phyloP scores from a whole-genome alignment of 1,284 basidiomycete species.

The Porogramme epimiltina region DNA sequence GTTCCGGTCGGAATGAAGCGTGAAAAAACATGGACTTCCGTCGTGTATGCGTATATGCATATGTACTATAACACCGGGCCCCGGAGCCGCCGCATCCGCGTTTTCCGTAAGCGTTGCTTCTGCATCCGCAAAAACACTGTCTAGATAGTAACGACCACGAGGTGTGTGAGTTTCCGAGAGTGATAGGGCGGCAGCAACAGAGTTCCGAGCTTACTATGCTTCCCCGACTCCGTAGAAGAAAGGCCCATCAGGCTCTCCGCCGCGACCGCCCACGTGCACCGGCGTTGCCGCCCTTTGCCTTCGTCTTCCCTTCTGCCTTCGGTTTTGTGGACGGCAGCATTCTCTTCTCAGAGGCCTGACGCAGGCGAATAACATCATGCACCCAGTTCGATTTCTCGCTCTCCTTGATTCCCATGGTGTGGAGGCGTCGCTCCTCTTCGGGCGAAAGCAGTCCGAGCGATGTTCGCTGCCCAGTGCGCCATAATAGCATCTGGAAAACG shows the following conservation, averaged over 20 bases:
- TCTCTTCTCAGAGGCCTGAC: conserved; percentile 25
- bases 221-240: not conserved
- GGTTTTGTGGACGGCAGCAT: conserved; percentile 23
- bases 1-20: too few species aligned
- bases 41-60: too few species aligned
- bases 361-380: conserved; percentile 52
- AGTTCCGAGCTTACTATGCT: not conserved
- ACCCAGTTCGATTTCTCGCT: conserved; percentile 66
- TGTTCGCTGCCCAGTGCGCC: conserved; percentile 61
- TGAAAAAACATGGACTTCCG: too few species aligned
- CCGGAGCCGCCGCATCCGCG: conserved; percentile 3
- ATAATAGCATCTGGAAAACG: conserved; percentile 67
- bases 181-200: not conserved
- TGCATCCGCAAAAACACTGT: not conserved
- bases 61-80: too few species aligned
- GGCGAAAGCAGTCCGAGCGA: conserved; percentile 46
- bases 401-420: conserved; percentile 47
- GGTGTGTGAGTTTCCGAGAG: conserved; percentile 10
- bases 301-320: conserved; percentile 8
- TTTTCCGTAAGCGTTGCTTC: conserved; percentile 3
- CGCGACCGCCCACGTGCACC: conserved; percentile 14
- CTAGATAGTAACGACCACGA: not conserved
- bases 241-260: conserved; percentile 9
- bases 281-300: not conserved
- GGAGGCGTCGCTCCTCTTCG: conserved; percentile 57